Evolutionary conservation across 768 basidiomycete genomes (phyloP), one percentile per base, ranked within the genome.

Genomic region (Pholiota conissans): DNA sequence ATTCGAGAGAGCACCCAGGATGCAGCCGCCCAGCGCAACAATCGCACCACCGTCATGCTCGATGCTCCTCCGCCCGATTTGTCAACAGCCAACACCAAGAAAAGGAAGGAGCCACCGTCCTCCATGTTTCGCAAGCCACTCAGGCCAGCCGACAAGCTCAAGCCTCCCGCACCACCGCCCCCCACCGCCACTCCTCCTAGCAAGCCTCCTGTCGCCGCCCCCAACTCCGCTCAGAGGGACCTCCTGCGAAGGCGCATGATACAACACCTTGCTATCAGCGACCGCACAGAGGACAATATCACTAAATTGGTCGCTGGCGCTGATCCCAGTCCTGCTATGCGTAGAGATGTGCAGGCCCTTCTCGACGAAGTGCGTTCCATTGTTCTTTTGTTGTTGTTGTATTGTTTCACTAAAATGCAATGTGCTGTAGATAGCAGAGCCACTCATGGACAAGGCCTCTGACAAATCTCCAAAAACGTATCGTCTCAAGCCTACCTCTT

Each of bases 401-500:
- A 50, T n/a, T n/a, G n/a, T n/a, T n/a, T n/a, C n/a, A 13, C 51
- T 20, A 55, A 39, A 6, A 6, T 32, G 13, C 40, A 34, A 55
- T 30, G 11, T 20, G 10, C 51, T 40, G 28, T 48, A 88, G 86
- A 68, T 88, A 16, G 86, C 79, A 3, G 85, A 86, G 56, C 74
- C 67, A 20, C 63, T 71, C 0, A 58, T 69, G 28, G 76, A 67
- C 61, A 77, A 68, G 28, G 71, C 71, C 1, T 68, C 72, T 56
- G 73, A 74, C 20, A 71, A 76, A 7, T 68, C 76, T 1, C 50
- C 63, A 6, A 73, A 74, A 56, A 63, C 61, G 0, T 91, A 86
- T 78, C 65, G 72, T 29, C 81, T 90, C 58, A 87, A 84, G 60
- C 71, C 77, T 22, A 65, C 70, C 18, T 73, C 82, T 2, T 91